phyloP scores from a whole-genome alignment of 192 early-diverging fungal genomes.

The Blastocladiella britannica region DNA sequence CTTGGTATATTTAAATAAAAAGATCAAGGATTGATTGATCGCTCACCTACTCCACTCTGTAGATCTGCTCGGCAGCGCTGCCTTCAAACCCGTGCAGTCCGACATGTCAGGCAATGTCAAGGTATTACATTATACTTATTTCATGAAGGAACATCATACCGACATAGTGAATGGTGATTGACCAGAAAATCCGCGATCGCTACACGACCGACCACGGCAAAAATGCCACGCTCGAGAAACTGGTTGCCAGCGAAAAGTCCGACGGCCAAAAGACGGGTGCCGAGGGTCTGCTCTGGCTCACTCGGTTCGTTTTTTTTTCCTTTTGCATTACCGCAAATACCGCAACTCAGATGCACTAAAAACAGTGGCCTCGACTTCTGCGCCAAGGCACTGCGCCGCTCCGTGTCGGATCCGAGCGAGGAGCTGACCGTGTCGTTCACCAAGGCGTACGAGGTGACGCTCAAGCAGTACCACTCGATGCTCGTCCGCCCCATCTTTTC shows the following conservation, averaged over 20 bases:
- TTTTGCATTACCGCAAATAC: not conserved
- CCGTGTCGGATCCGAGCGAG: conserved; percentile 24
- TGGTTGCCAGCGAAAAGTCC: conserved; percentile 47
- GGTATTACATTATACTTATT: conserved; percentile 28
- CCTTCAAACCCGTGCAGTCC: conserved; percentile 67
- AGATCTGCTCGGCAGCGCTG: conserved; percentile 46
- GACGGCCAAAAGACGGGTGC: conserved; percentile 70
- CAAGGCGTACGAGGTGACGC: conserved; percentile 44
- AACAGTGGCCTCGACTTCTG: conserved; percentile 56
- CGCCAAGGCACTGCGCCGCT: conserved; percentile 41
- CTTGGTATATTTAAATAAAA: conserved; percentile 28
- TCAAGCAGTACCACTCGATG: conserved; percentile 46
- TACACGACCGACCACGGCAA: conserved; percentile 38
- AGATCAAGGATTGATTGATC: no score
- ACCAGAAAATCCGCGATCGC: conserved; percentile 62
- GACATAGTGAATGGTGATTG: conserved; percentile 3
- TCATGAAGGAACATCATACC: no score
- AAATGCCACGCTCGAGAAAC: conserved; percentile 60
- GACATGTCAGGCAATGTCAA: conserved; percentile 85
- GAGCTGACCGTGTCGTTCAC: conserved; percentile 52
- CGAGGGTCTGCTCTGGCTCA: conserved; percentile 85
- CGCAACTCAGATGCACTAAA: not conserved
- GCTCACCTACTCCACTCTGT: no score
- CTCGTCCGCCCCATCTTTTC: conserved; percentile 43
- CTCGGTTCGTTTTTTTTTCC: conserved; percentile 27